Base-by-base conservation (phyloP, 345 rosid genomes). In the Acer campestre region DNA sequence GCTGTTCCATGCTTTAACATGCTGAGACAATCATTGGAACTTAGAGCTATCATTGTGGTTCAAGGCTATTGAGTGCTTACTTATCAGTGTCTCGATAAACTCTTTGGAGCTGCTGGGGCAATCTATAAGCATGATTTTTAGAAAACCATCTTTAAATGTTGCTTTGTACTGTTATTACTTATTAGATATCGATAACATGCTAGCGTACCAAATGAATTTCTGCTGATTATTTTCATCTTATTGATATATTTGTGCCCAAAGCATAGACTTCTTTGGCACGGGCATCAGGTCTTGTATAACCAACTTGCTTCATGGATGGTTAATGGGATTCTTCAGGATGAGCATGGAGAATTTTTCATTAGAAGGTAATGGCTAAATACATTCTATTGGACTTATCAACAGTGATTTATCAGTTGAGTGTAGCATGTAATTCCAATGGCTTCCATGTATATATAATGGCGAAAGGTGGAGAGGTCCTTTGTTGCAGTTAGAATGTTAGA, bases 301-400 rank as follows among this genome's bases (percentile, higher is more conserved):
- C 99, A 94, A 77, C 98, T 95, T 74, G 97, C 97, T 0, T 88
- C 98, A 73, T 93, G 98, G 99, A 89, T 92, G 95, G 91, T 95
- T 70, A 94, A 93, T 85, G 99, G 99, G 77, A 93, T 95, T 85
- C 94, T 92, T 80, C 99, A 95, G 83, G 99, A 93, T 82, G 94
- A 92, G 80, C 93, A 93, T 84, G 89, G 86, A 75, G 99, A 95
- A 82, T 94, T 95, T 86, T 92, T 93, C 80, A 88, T 94, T 58
- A 82, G 89, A 86, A 92, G 97, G 99, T 94, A 83, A 59, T 68
- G 61, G 12, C 44, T 49, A 46, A 29, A 71, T 16, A 0, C 62
- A 66, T 49, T 31, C 23, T 29, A 49, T 53, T 75, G 56, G 67
- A 3, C 6, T 12, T 0, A n/a, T 23, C 5, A 12, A 49, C 22